Base-by-base conservation (phyloP, 1,139 yeast genomes). In the Debaryomyces udenii region DNA sequence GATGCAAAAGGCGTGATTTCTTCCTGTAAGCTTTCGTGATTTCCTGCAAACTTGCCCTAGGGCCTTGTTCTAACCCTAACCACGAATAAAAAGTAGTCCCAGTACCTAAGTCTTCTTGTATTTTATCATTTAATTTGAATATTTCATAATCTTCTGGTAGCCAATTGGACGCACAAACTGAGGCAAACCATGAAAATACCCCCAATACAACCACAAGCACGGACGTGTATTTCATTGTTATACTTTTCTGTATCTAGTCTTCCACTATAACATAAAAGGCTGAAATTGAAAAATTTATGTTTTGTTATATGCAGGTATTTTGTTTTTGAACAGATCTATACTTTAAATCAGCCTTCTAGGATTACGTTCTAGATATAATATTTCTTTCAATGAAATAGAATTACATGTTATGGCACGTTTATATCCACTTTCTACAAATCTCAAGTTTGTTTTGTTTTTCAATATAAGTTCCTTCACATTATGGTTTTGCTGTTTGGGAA, bases 11-110 rank as follows among this genome's bases (percentile, higher is more conserved):
- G 40, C 86, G 74, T 3, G 96, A 83, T 33, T 84, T 60, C 50
- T 80, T 81, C 56, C 89, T 80, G 66, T 88, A 81, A 15, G 96
- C 93, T 55, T 81, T 83, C 43, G 76, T 75, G 46, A 94, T 86
- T 48, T 87, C 86, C 37, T 77, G 80, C 35, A 68, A 57, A 1
- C 79, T 64, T 5, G 96, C 73, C 45, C 75, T 73, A 2, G 81
- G 74, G 0, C 81, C 81, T 2, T 67, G 59, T 17, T 65, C 53
- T 26, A 86, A 62, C 14, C 74, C 77, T 38, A 86, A 64, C 76
- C 87, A 83, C 34, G 79, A 66, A 68, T 91, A 91, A 59, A 91
- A 88, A 27, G 86, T 76, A 31, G 76, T 67, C 14, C 76, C 79
- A 11, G 55, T 49, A 2, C 95, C 94, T 37, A 88, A 73, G 51